These are phyloP conservation scores for Chaetomiaceae sp. DNA, from an alignment of 2,329 filamentous ascomycete genomes.

Conservation along the genomic window DNA sequence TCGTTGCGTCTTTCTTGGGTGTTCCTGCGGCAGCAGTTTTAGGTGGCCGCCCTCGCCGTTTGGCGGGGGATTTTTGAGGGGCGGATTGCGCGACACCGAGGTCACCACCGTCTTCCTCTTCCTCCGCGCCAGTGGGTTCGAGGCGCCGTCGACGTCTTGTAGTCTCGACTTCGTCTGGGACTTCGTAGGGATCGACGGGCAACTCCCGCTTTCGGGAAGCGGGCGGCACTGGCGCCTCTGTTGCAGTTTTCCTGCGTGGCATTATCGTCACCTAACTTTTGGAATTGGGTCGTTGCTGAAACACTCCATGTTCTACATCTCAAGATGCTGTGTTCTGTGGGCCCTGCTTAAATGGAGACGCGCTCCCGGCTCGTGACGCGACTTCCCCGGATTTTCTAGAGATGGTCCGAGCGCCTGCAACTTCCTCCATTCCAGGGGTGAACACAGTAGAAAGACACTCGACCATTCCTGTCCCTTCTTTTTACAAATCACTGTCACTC, in stretches of 20 bases:
- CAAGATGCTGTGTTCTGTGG: neutral
- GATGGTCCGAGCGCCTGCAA: constrained; percentile 15
- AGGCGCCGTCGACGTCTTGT: constrained; percentile 19
- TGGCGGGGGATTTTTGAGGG: constrained; percentile 33
- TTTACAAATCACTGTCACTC: neutral
- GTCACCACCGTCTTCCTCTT: constrained; percentile 5
- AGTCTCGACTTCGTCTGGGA: constrained; percentile 23
- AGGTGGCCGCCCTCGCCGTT: constrained; percentile 26
- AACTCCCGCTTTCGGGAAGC: constrained; percentile 19
- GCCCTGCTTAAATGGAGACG: constrained; percentile 15
- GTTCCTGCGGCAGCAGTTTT: constrained; percentile 17
- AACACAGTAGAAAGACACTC: neutral
- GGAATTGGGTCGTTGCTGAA: neutral
- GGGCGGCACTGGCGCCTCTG: constrained; percentile 12
- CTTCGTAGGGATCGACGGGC: constrained; percentile 25
- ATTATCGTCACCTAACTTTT: constrained; percentile 13
- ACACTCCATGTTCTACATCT: neutral
- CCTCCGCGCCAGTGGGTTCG: neutral
- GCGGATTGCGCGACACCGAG: constrained; percentile 1
- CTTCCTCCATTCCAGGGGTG: constrained; percentile 4
- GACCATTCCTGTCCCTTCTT: neutral
- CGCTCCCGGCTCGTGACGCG: constrained; percentile 18
- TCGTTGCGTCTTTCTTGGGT: constrained; percentile 33
- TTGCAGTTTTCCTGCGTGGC: constrained; percentile 19
- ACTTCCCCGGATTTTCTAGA: constrained; percentile 10